phyloP scores from a whole-genome alignment of 176 grass and related monocot genomes.

The Dendrocalamus sinicus region DNA sequence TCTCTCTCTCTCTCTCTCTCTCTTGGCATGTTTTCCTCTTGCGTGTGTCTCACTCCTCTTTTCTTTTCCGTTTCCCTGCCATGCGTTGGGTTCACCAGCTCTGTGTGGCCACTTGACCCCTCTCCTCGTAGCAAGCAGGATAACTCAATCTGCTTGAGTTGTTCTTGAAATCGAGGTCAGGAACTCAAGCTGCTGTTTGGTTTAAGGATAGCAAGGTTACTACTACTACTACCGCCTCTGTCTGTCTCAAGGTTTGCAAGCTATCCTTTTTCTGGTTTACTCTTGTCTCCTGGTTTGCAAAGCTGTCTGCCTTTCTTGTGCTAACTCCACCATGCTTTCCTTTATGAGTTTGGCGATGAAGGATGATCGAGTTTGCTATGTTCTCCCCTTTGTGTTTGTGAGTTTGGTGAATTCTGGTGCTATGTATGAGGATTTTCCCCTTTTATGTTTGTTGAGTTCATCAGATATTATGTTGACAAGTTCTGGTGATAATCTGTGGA shows the following conservation, averaged over 20 bases:
- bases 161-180: not conserved
- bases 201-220: not conserved
- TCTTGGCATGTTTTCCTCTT: not conserved
- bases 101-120: not conserved
- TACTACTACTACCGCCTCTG: not conserved
- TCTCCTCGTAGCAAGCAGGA: not conserved
- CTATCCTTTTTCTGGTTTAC: not conserved
- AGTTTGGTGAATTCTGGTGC: too few species aligned
- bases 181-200: conserved; percentile 10
- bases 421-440: too few species aligned
- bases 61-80: not conserved
- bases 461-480: not conserved
- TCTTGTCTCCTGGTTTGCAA: conserved; percentile 13
- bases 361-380: not conserved
- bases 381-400: not conserved
- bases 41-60: not conserved
- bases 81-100: not conserved
- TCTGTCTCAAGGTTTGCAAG: conserved; percentile 10
- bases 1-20: too few species aligned
- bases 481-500: not conserved
- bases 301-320: not conserved
- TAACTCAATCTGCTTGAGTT: not conserved
- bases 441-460: not conserved
- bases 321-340: not conserved
- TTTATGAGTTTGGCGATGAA: not conserved